Conservation (phyloP, 2,329 filamentous ascomycete genomes). For the Ophiobolus disseminans region DNA sequence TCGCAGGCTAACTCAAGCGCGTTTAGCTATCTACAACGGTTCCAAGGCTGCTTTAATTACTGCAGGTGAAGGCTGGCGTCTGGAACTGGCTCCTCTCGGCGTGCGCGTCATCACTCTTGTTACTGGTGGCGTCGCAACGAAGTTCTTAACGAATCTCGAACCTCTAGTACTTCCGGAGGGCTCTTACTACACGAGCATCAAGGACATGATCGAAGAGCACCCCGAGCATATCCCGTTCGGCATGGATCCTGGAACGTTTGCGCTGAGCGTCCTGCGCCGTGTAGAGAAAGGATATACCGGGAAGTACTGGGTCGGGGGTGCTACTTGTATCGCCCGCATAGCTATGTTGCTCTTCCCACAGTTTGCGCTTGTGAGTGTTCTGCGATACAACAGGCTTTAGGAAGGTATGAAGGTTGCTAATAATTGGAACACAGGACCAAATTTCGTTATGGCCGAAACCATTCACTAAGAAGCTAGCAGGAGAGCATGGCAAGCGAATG, state of each 20-base stretch:
- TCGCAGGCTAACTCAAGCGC: background rate
- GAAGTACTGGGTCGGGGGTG: conserved; percentile 1
- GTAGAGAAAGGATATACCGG: background rate
- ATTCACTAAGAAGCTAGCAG: background rate
- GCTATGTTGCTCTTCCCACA: conserved; percentile 1
- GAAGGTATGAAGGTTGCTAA: too few relatives aligned
- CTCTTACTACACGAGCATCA: conserved; percentile 1
- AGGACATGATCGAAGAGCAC: conserved; percentile 1
- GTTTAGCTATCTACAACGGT: conserved; percentile 33
- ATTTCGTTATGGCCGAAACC: conserved; percentile 1
- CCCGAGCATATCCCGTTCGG: background rate
- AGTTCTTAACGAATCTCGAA: conserved; percentile 5
- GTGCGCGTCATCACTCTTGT: conserved; percentile 25
- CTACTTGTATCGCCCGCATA: background rate
- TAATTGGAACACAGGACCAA: background rate
- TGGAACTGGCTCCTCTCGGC: conserved; percentile 25
- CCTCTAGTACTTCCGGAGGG: background rate
- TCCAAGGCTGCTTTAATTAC: conserved; percentile 47
- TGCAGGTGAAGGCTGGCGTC: conserved; percentile 23
- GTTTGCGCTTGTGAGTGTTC: background rate
- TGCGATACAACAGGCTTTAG: too few relatives aligned
- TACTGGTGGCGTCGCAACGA: conserved; percentile 13
- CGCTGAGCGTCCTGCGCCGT: background rate
- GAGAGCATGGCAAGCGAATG: too few relatives aligned
- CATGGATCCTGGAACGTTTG: background rate